phyloP scores from a whole-genome alignment of 1,284 basidiomycete species.

The Anthracocystis panici-leucophaei region DNA sequence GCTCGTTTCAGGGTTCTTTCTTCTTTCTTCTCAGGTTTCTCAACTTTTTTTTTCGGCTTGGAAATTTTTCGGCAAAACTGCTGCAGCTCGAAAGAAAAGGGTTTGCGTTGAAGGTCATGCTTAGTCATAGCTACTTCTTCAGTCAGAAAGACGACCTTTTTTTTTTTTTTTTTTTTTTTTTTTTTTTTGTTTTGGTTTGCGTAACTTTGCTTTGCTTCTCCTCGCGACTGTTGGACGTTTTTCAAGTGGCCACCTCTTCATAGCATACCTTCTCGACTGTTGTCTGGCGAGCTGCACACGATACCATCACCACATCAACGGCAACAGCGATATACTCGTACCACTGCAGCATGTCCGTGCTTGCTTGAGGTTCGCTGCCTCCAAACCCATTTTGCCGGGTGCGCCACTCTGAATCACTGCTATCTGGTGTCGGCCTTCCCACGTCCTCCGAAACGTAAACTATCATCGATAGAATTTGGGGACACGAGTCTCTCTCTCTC shows the following conservation, averaged over 20 bases:
- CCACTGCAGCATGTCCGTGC: neutral
- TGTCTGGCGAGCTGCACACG: no score
- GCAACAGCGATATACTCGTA: neutral
- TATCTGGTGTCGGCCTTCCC: neutral
- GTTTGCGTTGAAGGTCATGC: constrained; percentile 16
- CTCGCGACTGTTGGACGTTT: no score
- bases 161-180: constrained; percentile 4
- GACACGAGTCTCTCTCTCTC: neutral
- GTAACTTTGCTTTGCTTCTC: neutral
- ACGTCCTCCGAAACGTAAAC: neutral
- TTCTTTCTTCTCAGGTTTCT: neutral
- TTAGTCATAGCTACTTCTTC: constrained; percentile 19
- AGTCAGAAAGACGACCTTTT: constrained; percentile 5
- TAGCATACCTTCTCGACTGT: no score
- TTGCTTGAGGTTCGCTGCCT: constrained; percentile 1
- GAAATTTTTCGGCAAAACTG: constrained; percentile 19
- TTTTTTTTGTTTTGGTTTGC: neutral
- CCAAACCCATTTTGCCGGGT: neutral
- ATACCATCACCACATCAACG: neutral
- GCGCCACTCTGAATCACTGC: neutral
- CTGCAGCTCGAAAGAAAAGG: constrained; percentile 1
- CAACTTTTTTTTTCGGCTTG: constrained; percentile 23
- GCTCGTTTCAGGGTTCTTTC: constrained; percentile 10
- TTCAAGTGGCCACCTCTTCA: no score
- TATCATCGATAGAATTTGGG: neutral